Evolutionary conservation across 495 filamentous ascomycete genomes (phyloP).

Genomic region (Cetradonia linearis): DNA sequence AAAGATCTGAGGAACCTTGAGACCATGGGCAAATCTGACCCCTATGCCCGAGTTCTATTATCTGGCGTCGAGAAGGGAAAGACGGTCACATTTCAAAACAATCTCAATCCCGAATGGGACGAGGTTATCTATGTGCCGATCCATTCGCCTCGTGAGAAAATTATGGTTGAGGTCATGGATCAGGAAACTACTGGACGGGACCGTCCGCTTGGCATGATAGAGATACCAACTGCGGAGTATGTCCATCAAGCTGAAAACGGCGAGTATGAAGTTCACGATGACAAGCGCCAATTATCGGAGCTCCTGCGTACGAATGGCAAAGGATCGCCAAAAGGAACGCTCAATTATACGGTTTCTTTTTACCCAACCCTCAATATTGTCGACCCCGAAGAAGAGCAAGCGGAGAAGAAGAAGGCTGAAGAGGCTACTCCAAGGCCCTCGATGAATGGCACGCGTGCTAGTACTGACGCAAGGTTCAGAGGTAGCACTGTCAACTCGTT

Average conservation of each 20-base stretch:
- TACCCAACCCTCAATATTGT: constrained; percentile 78
- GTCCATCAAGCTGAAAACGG: constrained; percentile 66
- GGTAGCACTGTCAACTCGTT: constrained; percentile 30
- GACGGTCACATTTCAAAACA: constrained; percentile 93
- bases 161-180: constrained; percentile 93
- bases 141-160: constrained; percentile 72
- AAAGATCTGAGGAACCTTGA: constrained; percentile 82
- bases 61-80: constrained; percentile 81
- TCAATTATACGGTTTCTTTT: constrained; percentile 81
- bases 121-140: constrained; percentile 92
- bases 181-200: constrained; percentile 82
- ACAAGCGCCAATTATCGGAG: constrained; percentile 52
- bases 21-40: constrained; percentile 91
- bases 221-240: constrained; percentile 69
- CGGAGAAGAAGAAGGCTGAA: constrained; percentile 41
- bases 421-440: constrained; percentile 31
- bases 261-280: constrained; percentile 70
- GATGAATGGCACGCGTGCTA: constrained; percentile 18
- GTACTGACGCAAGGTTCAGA: constrained; percentile 24
- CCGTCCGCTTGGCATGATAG: constrained; percentile 67
- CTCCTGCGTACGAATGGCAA: constrained; percentile 56
- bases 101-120: constrained; percentile 91
- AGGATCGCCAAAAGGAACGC: constrained; percentile 61
- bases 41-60: constrained; percentile 78
- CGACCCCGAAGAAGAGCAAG: constrained; percentile 86